Evolutionary conservation across 2,329 filamentous ascomycete genomes (phyloP), one percentile per base, ranked within the genome.

Genomic region (Calonectria multiphialidica): DNA sequence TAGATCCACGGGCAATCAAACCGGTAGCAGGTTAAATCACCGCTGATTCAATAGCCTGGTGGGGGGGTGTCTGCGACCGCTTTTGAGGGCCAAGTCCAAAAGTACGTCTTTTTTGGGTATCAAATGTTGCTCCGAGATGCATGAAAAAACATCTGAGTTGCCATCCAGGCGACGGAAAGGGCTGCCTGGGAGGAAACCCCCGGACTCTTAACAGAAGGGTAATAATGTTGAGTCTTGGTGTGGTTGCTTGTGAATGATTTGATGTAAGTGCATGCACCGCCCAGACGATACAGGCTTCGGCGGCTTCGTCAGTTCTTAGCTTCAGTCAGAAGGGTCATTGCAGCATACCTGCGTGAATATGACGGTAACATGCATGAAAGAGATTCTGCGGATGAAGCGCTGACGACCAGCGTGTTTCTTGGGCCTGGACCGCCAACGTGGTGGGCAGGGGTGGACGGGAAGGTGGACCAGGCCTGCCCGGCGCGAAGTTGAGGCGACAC

Each of bases 401-500:
- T 25, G 40, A 37, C 50, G 40, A 55, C 40, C 61, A 50, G 44
- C 30, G 44, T 50, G 30, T 57, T 8, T 49, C 61, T 16, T 49
- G 12, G 66, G 64, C 25, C 37, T 66, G 49, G 64, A 35, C 64
- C 64, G 28, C 28, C 37, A 23, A 33, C 12, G 37, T 57, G 49
- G 37, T 66, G 63, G 49, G 16, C 49, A 44, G 47, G 23, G 62
- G 62, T 42, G 47, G 47, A 28, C 50, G 25, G 42, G 33, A 53
- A 53, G n/a, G 62, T 65, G 63, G 45, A 66, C 64, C 35, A 35
- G 72, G 53, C 47, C 40, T 64, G 47, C 30, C 71, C 71, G 62
- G 73, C 74, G 74, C 72, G 75, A 74, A 63, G 50, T 75, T 75
- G 74, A 76, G 70, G 70, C 62, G 72, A 33, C 50, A 62, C 65